Base-by-base conservation (phyloP, 164 flowering plant species). In the Umbellularia californica region DNA sequence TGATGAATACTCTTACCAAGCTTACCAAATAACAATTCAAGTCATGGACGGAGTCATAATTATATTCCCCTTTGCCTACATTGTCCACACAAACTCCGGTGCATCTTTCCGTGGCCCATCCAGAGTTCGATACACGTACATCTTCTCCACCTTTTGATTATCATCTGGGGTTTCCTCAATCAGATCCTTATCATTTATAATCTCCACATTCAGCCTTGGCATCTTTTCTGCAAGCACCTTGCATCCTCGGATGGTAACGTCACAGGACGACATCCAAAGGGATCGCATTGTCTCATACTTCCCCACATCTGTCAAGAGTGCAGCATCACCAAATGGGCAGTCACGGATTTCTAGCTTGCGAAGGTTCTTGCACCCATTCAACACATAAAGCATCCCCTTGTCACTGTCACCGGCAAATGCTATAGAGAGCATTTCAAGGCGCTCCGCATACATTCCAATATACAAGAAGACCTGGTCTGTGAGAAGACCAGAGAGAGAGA, bases 261-360 rank as follows among this genome's bases (percentile, higher is more conserved):
- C 83, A 58, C 98, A 95, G 77, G 95, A 87, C 72, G 97, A 93
- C 98, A 95, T 93, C 98, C 97, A 95, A 95, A 95, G 97, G 94
- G 97, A 95, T 93, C 97, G 98, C 98, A 95, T 93, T 93, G 96
- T 87, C 74, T 91, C 97, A 82, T 90, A 88, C 97, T 93, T 93
- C 62, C 90, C 92, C 83, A 87, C 85, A 84, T 90, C 91, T 75
- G 74, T 74, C 27, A 95, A 79, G 73, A 95, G 90, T 47, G 97
- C 99, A 74, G 52, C 74, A 75, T 92, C 80, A 55, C 97, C 97
- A 73, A 93, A 92, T 5, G 96, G 99, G 78, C 95, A 71, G 77
- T 93, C 95, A 82, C 91, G 84, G 75, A 95, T 91, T 80, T 91
- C 97, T 17, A 95, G 87, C 85, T 95, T 95, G 69, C 89, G 80